Percentiles rank a stretch among this genome's conserved stretches.
These are phyloP conservation scores for Cymodocea nodosa DNA, from an alignment of 116 monocot species.

Conservation along the genomic window DNA sequence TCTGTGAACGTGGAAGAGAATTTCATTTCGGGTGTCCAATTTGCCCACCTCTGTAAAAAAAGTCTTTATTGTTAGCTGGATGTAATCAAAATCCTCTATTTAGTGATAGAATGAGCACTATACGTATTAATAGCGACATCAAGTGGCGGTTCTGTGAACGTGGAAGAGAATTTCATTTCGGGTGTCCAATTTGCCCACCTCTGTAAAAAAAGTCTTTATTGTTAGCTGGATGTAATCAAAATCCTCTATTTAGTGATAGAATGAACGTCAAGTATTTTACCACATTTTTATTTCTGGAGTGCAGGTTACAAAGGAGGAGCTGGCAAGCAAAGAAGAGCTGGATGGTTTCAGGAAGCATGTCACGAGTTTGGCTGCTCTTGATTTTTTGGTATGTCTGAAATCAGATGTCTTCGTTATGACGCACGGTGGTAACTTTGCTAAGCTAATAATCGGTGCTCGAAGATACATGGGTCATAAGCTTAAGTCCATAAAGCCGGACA, in stretches of 20 bases:
- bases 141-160: no score
- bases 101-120: not conserved
- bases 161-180: no score
- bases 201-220: no score
- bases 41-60: no score
- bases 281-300: not conserved
- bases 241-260: no score
- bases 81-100: no score
- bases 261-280: not conserved
- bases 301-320: conserved; percentile 85
- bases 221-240: no score
- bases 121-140: no score
- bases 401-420: conserved; percentile 99
- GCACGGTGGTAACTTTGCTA: conserved; percentile 80
- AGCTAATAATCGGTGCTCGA: conserved; percentile 57
- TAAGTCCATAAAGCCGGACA: conserved; percentile 95
- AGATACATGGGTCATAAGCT: conserved; percentile 80
- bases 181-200: no score
- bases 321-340: conserved; percentile 78
- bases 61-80: no score
- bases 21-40: no score
- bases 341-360: conserved; percentile 91
- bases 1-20: no score
- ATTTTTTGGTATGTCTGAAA: conserved; percentile 88
- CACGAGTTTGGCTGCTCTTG: conserved; percentile 86